These are phyloP conservation scores for Stenocarpella maydis DNA, from an alignment of 2,329 filamentous ascomycete species.

Conservation along the genomic window DNA sequence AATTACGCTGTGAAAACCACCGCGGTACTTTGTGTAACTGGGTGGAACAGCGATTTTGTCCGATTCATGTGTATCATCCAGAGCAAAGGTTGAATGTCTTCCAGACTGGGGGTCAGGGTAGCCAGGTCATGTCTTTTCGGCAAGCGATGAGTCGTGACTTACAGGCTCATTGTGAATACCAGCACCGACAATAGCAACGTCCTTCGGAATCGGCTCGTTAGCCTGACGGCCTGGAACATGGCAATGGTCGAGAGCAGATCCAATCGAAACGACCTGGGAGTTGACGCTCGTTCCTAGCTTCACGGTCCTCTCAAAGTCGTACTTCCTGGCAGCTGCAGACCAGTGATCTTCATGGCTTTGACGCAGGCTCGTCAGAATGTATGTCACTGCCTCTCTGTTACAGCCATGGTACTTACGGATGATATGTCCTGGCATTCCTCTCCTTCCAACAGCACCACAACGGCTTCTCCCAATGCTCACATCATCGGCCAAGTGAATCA, in stretches of 20 bases:
- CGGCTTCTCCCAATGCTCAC: conserved; percentile 73
- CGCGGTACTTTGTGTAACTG: too few species aligned
- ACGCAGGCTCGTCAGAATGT: conserved; percentile 32
- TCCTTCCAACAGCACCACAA: conserved; percentile 74
- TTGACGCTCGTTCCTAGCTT: conserved; percentile 63
- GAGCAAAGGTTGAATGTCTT: too few species aligned
- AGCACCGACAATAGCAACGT: conserved; percentile 57
- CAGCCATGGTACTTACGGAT: conserved; percentile 49
- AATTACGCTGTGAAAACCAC: too few species aligned
- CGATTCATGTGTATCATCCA: too few species aligned
- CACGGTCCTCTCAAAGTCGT: conserved; percentile 65
- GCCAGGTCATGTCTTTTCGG: too few species aligned
- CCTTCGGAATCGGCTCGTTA: conserved; percentile 53
- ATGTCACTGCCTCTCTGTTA: neutral
- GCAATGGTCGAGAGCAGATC: conserved; percentile 74
- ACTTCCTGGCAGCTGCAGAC: conserved; percentile 68
- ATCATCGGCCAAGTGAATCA: conserved; percentile 78
- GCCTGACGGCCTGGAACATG: conserved; percentile 72
- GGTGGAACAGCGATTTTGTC: too few species aligned
- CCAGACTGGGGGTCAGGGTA: too few species aligned
- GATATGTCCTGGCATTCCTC: conserved; percentile 73
- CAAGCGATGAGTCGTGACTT: conserved; percentile 34
- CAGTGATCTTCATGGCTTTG: conserved; percentile 73
- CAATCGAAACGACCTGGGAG: conserved; percentile 70
- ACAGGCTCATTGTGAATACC: conserved; percentile 61